Conservation (phyloP, 176 grass and related monocot species). For the Oryza glaberrima region DNA sequence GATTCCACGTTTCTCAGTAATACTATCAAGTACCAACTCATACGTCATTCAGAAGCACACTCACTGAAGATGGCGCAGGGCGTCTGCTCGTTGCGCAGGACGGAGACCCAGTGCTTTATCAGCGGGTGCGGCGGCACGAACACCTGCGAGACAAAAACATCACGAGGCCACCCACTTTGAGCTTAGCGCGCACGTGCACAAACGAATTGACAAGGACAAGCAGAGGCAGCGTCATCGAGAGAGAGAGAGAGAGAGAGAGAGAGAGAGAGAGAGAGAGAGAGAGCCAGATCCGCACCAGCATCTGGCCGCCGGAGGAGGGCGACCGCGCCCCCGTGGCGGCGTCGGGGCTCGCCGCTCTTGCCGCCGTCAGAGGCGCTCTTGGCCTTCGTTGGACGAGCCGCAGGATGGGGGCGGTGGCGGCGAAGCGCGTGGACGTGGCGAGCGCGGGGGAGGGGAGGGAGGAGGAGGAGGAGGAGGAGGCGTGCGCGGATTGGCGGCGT, state of each 20-base stretch:
- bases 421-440: slow-evolving; percentile 21
- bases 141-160: slow-evolving; percentile 57
- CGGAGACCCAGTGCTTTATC: slow-evolving; percentile 98
- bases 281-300: slow-evolving; percentile 72
- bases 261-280: background rate
- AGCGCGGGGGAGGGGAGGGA: slow-evolving; percentile 11
- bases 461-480: background rate
- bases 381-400: slow-evolving; percentile 9
- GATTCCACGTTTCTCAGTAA: background rate
- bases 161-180: slow-evolving; percentile 19
- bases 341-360: slow-evolving; percentile 47
- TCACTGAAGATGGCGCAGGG: slow-evolving; percentile 90
- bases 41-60: slow-evolving; percentile 38
- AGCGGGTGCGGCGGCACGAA: slow-evolving; percentile 95
- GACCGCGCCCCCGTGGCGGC: slow-evolving; percentile 43
- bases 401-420: background rate
- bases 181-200: slow-evolving; percentile 10
- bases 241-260: background rate
- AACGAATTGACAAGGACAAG: slow-evolving; percentile 22
- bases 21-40: background rate
- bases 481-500: background rate
- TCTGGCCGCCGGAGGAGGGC: slow-evolving; percentile 67
- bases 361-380: slow-evolving; percentile 34
- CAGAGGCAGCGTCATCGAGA: background rate
- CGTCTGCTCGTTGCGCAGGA: slow-evolving; percentile 96